These are phyloP conservation scores for Phytophthora fragariaefolia DNA, from an alignment of 352 stramenopile species.

Conservation along the genomic window DNA sequence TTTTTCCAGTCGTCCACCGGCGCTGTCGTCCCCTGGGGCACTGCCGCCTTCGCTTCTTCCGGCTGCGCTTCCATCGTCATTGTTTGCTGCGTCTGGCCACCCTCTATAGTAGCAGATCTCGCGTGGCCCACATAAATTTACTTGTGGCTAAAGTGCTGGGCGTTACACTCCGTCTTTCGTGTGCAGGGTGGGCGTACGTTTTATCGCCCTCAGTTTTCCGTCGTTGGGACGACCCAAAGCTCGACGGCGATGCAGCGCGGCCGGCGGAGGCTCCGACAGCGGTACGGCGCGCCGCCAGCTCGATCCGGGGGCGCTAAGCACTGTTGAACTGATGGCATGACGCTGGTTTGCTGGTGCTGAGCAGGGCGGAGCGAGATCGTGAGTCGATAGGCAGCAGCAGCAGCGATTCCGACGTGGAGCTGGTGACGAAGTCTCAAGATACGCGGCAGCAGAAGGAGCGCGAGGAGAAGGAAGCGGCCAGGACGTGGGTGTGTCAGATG, in stretches of 20 bases:
- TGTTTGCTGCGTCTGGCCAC: constrained; percentile 5
- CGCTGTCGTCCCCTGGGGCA: neutral
- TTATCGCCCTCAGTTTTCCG: no score
- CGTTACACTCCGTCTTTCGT: no score
- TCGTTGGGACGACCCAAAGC: no score
- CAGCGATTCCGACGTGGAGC: constrained; percentile 39
- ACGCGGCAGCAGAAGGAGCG: neutral
- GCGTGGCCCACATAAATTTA: no score
- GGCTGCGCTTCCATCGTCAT: constrained; percentile 9
- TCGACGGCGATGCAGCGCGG: constrained; percentile 24
- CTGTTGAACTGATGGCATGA: neutral
- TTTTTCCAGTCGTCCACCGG: constrained; percentile 16
- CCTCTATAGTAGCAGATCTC: constrained; percentile 6
- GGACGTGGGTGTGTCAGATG: constrained; percentile 44
- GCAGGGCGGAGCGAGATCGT: constrained; percentile 14
- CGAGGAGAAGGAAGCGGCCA: neutral
- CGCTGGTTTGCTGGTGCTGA: neutral
- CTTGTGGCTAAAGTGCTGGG: no score
- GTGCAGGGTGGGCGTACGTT: no score
- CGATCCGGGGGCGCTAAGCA: neutral
- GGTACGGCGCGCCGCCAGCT: constrained; percentile 15
- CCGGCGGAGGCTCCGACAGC: constrained; percentile 34
- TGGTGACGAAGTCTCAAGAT: constrained; percentile 11
- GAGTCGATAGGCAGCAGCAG: constrained; percentile 40
- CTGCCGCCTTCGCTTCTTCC: constrained; percentile 18